Evolutionary conservation across 2,329 filamentous ascomycete species (phyloP), one percentile per base, ranked within the genome.

Genomic region (Aspergillus alliaceus): DNA sequence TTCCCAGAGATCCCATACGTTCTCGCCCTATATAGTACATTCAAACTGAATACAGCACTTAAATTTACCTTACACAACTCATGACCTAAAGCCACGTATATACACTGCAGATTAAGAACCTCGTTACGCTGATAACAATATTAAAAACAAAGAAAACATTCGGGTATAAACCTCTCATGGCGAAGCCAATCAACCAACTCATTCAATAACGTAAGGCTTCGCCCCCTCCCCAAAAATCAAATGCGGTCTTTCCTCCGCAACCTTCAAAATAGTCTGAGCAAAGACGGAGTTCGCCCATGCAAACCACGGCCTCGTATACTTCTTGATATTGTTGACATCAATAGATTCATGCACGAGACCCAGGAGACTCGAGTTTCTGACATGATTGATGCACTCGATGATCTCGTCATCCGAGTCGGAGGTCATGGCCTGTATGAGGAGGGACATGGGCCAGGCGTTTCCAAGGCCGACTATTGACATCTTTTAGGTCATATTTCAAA

Each of bases 261-360:
- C 72, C 77, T 97, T 91, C 51, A 99, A 78, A 46, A 99, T 91
- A 0, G 93, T 96, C 73, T 91, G 88, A 14, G 93, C 92, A 76
- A 96, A 98, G 11, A 99, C 91, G 1, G 91, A 95, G 66, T 99
- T 99, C 11, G 95, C 95, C 95, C 93, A 98, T 2, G 93, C 91
- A 73, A 98, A 98, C 93, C 93, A 98, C 69, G 89, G 91, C 62
- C 92, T 82, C 1, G 93, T 97, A 73, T 95, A 98, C 35, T 84
- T 80, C 39, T 75, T 77, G 32, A 82, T 77, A 57, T 83, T 77
- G 59, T 93, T 87, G 5, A 98, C 93, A 67, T 96, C 86, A 39
- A 99, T 86, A 66, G 90, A 96, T 78, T 99, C 95, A 68, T 99
- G 93, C 2, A 99, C 82, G 49, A 99, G 77, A 0, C 95, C 95